Evolutionary conservation across 1,139 yeast genomes (phyloP).

Genomic region (Suzukiozyma palmioleophila): DNA sequence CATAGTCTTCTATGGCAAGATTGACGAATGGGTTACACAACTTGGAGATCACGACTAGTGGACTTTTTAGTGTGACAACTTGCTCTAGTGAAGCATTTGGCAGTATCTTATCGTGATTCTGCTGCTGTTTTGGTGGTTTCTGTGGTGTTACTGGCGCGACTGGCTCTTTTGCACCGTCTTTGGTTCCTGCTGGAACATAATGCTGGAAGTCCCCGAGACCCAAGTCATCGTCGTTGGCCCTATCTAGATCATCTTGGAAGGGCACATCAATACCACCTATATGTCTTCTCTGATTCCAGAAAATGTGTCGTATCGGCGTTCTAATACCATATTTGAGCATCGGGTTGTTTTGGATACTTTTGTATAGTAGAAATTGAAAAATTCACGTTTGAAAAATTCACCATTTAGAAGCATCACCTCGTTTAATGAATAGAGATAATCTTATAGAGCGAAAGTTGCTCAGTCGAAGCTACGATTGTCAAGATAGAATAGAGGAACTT

Average conservation of each 20-base stretch:
- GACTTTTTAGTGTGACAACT: conserved; percentile 17
- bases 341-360: too few relatives aligned
- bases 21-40: conserved; percentile 66
- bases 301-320: background rate
- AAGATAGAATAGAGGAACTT: conserved; percentile 43
- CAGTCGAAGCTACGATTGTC: conserved; percentile 43
- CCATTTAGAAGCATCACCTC: background rate
- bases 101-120: background rate
- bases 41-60: conserved; percentile 40
- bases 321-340: conserved; percentile 2
- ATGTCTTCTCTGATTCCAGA: conserved; percentile 3
- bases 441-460: conserved; percentile 51
- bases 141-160: background rate
- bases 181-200: conserved; percentile 29
- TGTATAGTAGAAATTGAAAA: background rate
- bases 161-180: background rate
- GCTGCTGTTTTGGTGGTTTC: background rate
- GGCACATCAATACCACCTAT: conserved; percentile 24
- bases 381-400: background rate
- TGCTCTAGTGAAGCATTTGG: conserved; percentile 9
- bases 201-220: conserved; percentile 38
- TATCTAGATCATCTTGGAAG: conserved; percentile 36
- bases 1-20: conserved; percentile 76
- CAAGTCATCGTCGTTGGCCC: conserved; percentile 32
- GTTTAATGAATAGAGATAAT: conserved; percentile 29